These are phyloP conservation scores for Combretum micranthum DNA, from an alignment of 345 rosid genomes.

Conservation along the genomic window DNA sequence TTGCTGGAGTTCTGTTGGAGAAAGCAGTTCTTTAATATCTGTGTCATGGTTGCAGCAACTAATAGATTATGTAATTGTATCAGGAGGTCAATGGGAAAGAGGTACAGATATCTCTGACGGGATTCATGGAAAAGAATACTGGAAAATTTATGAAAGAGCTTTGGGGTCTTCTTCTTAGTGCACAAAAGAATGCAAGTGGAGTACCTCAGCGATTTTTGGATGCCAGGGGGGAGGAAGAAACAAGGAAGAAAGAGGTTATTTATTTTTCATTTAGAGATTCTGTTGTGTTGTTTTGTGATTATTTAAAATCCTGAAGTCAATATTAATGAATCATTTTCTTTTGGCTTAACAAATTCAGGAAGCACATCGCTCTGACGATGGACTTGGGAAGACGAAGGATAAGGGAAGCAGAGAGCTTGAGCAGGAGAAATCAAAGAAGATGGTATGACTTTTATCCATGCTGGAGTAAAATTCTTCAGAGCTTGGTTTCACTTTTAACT, in stretches of 20 bases:
- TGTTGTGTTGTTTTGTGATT: neutral
- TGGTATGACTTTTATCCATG: slow-evolving; percentile 80
- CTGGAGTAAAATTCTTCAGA: slow-evolving; percentile 40
- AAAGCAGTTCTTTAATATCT: neutral
- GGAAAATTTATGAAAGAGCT: slow-evolving; percentile 98
- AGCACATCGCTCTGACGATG: slow-evolving; percentile 44
- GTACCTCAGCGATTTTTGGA: slow-evolving; percentile 88
- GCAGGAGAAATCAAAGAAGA: slow-evolving; percentile 42
- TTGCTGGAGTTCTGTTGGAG: neutral
- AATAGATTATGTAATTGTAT: neutral
- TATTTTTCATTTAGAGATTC: slow-evolving; percentile 6
- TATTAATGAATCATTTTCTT: neutral
- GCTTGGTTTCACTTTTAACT: slow-evolving; percentile 57
- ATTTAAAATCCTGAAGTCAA: too few relatives aligned
- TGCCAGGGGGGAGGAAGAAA: slow-evolving; percentile 80
- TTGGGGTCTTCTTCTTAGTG: slow-evolving; percentile 92
- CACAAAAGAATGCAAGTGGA: slow-evolving; percentile 80
- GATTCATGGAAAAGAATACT: slow-evolving; percentile 98
- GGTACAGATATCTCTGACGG: slow-evolving; percentile 78
- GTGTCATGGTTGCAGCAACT: neutral
- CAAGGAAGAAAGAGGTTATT: slow-evolving; percentile 69
- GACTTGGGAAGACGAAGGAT: slow-evolving; percentile 65
- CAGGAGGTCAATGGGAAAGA: slow-evolving; percentile 91
- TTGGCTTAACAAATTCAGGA: slow-evolving; percentile 36
- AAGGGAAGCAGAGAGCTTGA: slow-evolving; percentile 51